Percentiles rank a stretch among this genome's conserved stretches.
These are phyloP conservation scores for Pseudogymnoascus sp. DNA, from an alignment of 2,329 filamentous ascomycete species.

Conservation along the genomic window DNA sequence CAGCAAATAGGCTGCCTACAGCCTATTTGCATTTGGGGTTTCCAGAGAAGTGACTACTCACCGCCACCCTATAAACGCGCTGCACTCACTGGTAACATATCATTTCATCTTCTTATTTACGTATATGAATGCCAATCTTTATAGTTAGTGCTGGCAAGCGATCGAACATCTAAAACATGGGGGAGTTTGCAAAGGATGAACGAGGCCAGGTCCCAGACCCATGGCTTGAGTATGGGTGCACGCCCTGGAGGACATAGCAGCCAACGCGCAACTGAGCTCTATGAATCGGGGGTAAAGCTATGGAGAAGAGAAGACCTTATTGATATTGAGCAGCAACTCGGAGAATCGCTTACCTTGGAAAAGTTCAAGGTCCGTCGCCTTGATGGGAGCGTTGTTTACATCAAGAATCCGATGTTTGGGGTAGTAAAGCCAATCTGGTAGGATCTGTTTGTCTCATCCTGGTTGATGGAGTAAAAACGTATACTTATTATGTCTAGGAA, in stretches of 20 bases:
- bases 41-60: too few species aligned
- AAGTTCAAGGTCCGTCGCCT: slow-evolving; percentile 25
- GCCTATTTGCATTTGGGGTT: too few species aligned
- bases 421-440: slow-evolving; percentile 23
- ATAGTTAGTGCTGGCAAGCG: not conserved
- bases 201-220: slow-evolving; percentile 22
- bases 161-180: not conserved
- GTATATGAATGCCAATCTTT: not conserved
- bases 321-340: slow-evolving; percentile 23
- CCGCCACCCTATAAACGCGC: not conserved
- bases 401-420: slow-evolving; percentile 23
- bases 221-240: slow-evolving; percentile 17
- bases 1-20: not conserved
- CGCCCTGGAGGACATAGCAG: slow-evolving; percentile 15
- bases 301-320: slow-evolving; percentile 21
- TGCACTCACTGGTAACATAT: not conserved
- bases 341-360: slow-evolving; percentile 16
- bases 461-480: not conserved
- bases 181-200: not conserved
- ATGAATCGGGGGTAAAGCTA: slow-evolving; percentile 20
- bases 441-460: slow-evolving; percentile 2
- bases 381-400: slow-evolving; percentile 21
- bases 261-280: slow-evolving; percentile 20
- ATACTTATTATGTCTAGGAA: slow-evolving; percentile 17
- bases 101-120: not conserved